These are phyloP conservation scores for Lignosus rhinocerotis DNA, from an alignment of 1,284 basidiomycete species.

Conservation along the genomic window DNA sequence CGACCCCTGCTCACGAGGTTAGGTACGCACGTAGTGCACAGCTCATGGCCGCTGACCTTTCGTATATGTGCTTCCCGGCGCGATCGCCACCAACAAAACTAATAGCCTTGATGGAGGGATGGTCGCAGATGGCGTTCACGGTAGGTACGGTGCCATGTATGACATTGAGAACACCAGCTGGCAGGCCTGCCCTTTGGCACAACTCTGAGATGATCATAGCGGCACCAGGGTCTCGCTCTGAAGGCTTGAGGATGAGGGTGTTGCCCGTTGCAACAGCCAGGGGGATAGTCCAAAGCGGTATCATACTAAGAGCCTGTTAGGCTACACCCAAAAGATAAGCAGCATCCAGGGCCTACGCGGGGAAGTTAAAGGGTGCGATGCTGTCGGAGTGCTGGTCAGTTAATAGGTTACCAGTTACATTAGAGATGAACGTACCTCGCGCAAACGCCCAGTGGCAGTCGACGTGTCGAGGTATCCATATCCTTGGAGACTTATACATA, in stretches of 20 bases:
- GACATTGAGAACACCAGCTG: slow-evolving; percentile 82
- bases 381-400: slow-evolving; percentile 39
- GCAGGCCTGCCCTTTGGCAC: slow-evolving; percentile 81
- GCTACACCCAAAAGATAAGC: neutral
- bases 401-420: neutral
- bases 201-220: slow-evolving; percentile 98
- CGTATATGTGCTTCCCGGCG: slow-evolving; percentile 93
- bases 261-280: slow-evolving; percentile 91
- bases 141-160: slow-evolving; percentile 90
- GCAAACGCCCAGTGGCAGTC: slow-evolving; percentile 78
- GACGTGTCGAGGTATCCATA: slow-evolving; percentile 93
- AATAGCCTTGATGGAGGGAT: slow-evolving; percentile 90
- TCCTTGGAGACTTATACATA: slow-evolving; percentile 77
- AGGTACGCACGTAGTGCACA: neutral
- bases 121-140: slow-evolving; percentile 94
- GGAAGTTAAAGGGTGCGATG: slow-evolving; percentile 92
- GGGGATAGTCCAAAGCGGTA: slow-evolving; percentile 94
- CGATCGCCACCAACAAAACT: slow-evolving; percentile 97
- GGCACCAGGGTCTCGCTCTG: slow-evolving; percentile 95
- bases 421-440: slow-evolving; percentile 50
- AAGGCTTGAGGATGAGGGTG: slow-evolving; percentile 93
- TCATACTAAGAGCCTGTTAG: slow-evolving; percentile 66
- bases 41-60: slow-evolving; percentile 50
- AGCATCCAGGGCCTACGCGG: slow-evolving; percentile 57
- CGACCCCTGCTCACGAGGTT: slow-evolving; percentile 56